Percentiles rank a stretch among this genome's conserved stretches.
phyloP scores from a whole-genome alignment of 805 yeast genomes.

The Nakazawaea populi region DNA sequence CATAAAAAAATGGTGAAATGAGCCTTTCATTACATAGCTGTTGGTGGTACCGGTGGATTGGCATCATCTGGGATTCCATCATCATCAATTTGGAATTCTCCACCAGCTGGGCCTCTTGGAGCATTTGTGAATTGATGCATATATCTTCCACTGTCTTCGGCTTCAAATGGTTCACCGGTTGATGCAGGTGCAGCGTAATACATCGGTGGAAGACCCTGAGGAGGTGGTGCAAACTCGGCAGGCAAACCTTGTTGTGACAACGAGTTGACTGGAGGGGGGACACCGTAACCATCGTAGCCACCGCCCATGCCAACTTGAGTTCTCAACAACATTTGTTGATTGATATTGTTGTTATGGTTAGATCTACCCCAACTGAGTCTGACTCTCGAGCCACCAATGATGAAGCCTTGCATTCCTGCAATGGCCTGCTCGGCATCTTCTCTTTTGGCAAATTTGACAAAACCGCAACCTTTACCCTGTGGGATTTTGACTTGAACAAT shows the following conservation, averaged over 20 bases:
- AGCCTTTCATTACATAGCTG: not conserved
- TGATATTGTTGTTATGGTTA: conserved; percentile 15
- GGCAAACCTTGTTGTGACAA: conserved; percentile 9
- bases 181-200: conserved; percentile 8
- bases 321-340: conserved; percentile 12
- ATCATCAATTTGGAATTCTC: conserved; percentile 1
- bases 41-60: not conserved
- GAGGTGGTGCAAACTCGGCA: conserved; percentile 9
- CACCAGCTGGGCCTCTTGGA: not conserved
- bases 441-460: conserved; percentile 59
- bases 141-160: not conserved
- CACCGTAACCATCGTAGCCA: conserved; percentile 14
- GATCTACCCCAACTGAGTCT: conserved; percentile 74
- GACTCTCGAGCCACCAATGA: conserved; percentile 68
- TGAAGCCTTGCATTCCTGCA: conserved; percentile 72
- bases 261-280: conserved; percentile 8
- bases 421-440: conserved; percentile 77
- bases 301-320: conserved; percentile 11
- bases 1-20: not conserved
- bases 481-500: conserved; percentile 70
- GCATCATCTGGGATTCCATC: conserved; percentile 1
- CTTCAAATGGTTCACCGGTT: conserved; percentile 5
- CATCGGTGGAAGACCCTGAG: conserved; percentile 10
- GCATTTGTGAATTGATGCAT: not conserved
- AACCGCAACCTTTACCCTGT: conserved; percentile 76